Evolutionary conservation across 2,329 filamentous ascomycete species (phyloP).

Genomic region (Pseudogymnoascus sp.): DNA sequence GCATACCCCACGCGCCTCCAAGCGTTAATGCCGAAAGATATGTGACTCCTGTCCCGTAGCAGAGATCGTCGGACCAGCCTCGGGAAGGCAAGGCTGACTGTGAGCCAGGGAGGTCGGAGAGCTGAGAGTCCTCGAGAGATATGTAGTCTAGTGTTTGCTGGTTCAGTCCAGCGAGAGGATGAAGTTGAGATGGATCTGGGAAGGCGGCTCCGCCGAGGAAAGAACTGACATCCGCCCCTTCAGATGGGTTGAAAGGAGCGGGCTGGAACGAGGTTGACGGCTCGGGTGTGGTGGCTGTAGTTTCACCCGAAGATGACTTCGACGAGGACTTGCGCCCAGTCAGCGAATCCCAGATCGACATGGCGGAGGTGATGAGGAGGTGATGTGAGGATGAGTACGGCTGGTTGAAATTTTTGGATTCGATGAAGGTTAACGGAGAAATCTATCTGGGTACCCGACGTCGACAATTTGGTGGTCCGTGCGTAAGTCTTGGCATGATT

Average conservation of each 20-base stretch:
- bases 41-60: constrained; percentile 92
- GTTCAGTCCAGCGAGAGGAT: constrained; percentile 89
- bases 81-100: constrained; percentile 86
- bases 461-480: background rate
- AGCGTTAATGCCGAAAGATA: constrained; percentile 80
- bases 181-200: constrained; percentile 79
- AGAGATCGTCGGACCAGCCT: constrained; percentile 96
- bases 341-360: constrained; percentile 32
- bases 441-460: constrained; percentile 9
- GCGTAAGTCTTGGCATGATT: background rate
- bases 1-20: constrained; percentile 86
- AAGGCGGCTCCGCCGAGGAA: constrained; percentile 72
- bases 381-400: constrained; percentile 11
- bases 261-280: constrained; percentile 38
- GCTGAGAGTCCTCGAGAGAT: constrained; percentile 80
- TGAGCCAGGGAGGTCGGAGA: constrained; percentile 76
- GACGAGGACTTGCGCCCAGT: constrained; percentile 31
- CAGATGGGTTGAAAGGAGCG: constrained; percentile 59
- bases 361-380: constrained; percentile 16
- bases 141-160: constrained; percentile 92
- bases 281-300: constrained; percentile 15
- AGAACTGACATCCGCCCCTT: constrained; percentile 71
- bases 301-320: constrained; percentile 12
- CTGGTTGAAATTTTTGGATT: constrained; percentile 18
- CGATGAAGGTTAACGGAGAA: constrained; percentile 6